These are phyloP conservation scores for Sambucus nigra DNA, from an alignment of 129 eudicot species.

Conservation along the genomic window DNA sequence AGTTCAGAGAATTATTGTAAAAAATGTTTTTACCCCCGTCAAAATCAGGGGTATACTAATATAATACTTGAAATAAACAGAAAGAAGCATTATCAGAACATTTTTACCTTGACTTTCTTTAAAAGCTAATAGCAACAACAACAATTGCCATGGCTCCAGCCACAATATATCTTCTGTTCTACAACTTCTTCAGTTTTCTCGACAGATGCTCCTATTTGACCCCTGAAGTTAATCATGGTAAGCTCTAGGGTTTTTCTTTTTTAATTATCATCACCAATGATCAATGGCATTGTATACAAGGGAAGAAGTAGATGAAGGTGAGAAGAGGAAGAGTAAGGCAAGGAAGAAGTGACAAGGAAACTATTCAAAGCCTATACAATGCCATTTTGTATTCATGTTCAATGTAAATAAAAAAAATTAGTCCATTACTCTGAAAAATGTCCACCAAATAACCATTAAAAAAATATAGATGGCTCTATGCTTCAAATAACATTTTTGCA, in stretches of 20 bases:
- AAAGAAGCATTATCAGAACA: not conserved
- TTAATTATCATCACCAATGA: no score
- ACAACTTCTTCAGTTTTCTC: slow-evolving; percentile 31
- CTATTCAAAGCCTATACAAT: no score
- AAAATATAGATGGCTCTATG: no score
- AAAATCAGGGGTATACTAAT: slow-evolving; percentile 12
- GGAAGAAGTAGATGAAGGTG: no score
- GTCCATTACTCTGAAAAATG: no score
- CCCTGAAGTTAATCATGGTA: slow-evolving; percentile 38
- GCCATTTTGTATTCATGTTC: no score
- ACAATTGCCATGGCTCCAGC: slow-evolving; percentile 62
- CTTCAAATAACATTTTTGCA: no score
- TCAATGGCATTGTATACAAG: no score
- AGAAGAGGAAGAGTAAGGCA: no score
- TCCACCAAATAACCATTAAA: no score
- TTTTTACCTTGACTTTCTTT: slow-evolving; percentile 52
- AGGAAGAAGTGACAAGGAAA: no score
- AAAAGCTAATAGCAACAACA: slow-evolving; percentile 57
- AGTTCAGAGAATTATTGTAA: slow-evolving; percentile 1
- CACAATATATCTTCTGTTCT: slow-evolving; percentile 38
- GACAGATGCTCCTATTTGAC: slow-evolving; percentile 61
- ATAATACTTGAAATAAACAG: slow-evolving; percentile 2
- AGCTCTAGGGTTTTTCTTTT: not conserved
- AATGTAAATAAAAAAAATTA: no score
- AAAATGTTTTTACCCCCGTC: slow-evolving; percentile 8